A percentile compares a stretch with the other conserved stretches of the same genome.
phyloP scores from a whole-genome alignment of 2,329 filamentous ascomycete species.

The Diaporthe ampelina region DNA sequence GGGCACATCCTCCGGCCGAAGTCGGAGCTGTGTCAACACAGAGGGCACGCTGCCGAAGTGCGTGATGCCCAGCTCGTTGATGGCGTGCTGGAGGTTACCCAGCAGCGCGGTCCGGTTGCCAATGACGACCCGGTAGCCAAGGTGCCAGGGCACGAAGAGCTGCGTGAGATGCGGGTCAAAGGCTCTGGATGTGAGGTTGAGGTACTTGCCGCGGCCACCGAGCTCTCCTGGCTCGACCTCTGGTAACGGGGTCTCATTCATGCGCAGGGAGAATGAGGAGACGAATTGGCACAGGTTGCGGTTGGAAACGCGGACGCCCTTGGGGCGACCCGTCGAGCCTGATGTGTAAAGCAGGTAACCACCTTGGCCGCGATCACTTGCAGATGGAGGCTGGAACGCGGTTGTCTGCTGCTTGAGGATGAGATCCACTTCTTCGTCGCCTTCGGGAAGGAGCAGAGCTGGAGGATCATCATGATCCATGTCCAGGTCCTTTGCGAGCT shows the following conservation, averaged over 20 bases:
- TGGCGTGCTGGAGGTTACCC: conserved; percentile 24
- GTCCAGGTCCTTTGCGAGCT: conserved; percentile 37
- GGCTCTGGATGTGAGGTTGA: conserved; percentile 28
- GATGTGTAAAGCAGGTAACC: conserved; percentile 53
- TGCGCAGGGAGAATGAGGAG: conserved; percentile 41
- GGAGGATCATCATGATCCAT: conserved; percentile 35
- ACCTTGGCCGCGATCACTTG: not conserved
- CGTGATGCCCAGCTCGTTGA: conserved; percentile 31
- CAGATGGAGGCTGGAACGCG: not conserved
- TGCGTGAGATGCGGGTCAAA: conserved; percentile 44
- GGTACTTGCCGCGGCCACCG: conserved; percentile 46
- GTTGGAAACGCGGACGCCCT: conserved; percentile 51
- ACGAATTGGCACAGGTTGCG: conserved; percentile 36
- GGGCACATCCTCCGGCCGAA: conserved; percentile 30
- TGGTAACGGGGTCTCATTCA: conserved; percentile 41
- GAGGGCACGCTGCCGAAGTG: conserved; percentile 33
- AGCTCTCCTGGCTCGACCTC: conserved; percentile 37
- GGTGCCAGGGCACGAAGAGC: conserved; percentile 45
- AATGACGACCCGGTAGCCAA: conserved; percentile 42
- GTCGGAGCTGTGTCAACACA: conserved; percentile 31
- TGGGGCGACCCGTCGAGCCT: conserved; percentile 52
- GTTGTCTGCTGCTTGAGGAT: conserved; percentile 2
- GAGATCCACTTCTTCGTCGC: conserved; percentile 32
- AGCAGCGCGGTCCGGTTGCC: conserved; percentile 37
- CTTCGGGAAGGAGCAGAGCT: conserved; percentile 37